phyloP scores from a whole-genome alignment of 192 early-diverging fungal species.

The Obelidium mucronatum region DNA sequence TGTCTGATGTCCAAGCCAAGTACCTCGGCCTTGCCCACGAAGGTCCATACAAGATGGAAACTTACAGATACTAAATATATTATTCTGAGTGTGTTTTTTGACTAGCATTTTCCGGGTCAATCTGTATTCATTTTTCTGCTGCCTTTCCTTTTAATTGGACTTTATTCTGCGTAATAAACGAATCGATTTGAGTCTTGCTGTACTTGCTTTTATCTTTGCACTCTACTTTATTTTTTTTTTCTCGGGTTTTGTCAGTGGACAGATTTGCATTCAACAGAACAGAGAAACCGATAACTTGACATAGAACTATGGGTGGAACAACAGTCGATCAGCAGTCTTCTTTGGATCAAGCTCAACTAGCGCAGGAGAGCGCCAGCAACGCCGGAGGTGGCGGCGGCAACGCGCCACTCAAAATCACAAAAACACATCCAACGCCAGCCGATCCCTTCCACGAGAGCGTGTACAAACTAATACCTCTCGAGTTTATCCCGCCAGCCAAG shows the following conservation, averaged over 20 bases:
- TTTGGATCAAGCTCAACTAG: neutral
- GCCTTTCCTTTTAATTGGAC: neutral
- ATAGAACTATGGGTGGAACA: neutral
- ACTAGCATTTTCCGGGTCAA: neutral
- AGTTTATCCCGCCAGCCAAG: constrained; percentile 45
- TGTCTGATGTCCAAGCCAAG: constrained; percentile 73
- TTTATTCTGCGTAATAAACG: neutral
- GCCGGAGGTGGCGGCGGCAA: neutral
- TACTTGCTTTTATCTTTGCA: neutral
- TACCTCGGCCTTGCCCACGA: constrained; percentile 85
- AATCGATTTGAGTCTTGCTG: neutral
- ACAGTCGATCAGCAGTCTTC: constrained; percentile 1
- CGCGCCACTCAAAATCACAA: constrained; percentile 20
- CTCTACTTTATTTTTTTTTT: neutral
- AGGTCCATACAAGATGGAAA: constrained; percentile 97
- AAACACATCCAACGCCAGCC: constrained; percentile 43
- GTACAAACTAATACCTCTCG: constrained; percentile 57
- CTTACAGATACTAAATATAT: constrained; percentile 89
- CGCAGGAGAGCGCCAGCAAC: neutral
- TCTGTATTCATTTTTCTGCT: neutral
- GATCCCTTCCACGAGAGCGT: constrained; percentile 58
- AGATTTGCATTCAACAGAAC: neutral
- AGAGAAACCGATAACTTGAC: neutral
- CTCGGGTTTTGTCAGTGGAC: neutral
- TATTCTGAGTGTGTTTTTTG: neutral